Evolutionary conservation across 2,329 filamentous ascomycete species (phyloP).

Genomic region (Monosporascus ibericus): DNA sequence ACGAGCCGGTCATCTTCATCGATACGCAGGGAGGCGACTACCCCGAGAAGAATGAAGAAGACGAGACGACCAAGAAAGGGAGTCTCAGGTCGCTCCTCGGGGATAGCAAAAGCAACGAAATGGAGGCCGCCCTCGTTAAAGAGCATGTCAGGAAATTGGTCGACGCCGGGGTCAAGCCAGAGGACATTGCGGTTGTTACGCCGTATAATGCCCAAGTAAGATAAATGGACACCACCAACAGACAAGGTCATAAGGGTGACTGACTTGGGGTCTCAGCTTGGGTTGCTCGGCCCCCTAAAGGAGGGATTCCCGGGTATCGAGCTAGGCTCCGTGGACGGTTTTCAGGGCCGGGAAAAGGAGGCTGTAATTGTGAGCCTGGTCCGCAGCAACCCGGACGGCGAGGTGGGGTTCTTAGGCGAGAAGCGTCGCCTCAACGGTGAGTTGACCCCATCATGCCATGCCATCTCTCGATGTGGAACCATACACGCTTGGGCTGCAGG

Average conservation of each 20-base stretch:
- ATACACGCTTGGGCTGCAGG: constrained; percentile 4
- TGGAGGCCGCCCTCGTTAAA: constrained; percentile 77
- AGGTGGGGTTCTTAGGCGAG: constrained; percentile 91
- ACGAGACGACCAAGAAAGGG: constrained; percentile 46
- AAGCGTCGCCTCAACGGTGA: constrained; percentile 87
- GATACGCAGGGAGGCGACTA: constrained; percentile 96
- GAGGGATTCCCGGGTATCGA: constrained; percentile 80
- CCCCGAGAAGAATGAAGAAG: constrained; percentile 73
- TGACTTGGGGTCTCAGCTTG: constrained; percentile 47
- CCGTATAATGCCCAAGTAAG: constrained; percentile 89
- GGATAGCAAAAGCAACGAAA: constrained; percentile 63
- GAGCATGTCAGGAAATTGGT: constrained; percentile 72
- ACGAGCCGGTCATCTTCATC: constrained; percentile 83
- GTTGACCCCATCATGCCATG: constrained; percentile 20
- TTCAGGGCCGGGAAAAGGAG: constrained; percentile 96
- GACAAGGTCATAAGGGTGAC: constrained; percentile 61
- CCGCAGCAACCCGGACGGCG: constrained; percentile 76
- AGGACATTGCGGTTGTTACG: constrained; percentile 89
- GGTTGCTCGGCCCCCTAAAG: constrained; percentile 72
- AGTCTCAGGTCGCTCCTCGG: constrained; percentile 42
- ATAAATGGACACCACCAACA: constrained; percentile 75
- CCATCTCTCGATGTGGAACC: not conserved
- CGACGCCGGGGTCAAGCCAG: constrained; percentile 69
- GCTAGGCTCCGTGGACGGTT: constrained; percentile 93
- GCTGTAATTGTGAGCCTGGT: constrained; percentile 92